A percentile compares a stretch with the other conserved stretches of the same genome.
These are phyloP conservation scores for Cajanus cajan DNA, from an alignment of 306 rosid species.

Conservation along the genomic window DNA sequence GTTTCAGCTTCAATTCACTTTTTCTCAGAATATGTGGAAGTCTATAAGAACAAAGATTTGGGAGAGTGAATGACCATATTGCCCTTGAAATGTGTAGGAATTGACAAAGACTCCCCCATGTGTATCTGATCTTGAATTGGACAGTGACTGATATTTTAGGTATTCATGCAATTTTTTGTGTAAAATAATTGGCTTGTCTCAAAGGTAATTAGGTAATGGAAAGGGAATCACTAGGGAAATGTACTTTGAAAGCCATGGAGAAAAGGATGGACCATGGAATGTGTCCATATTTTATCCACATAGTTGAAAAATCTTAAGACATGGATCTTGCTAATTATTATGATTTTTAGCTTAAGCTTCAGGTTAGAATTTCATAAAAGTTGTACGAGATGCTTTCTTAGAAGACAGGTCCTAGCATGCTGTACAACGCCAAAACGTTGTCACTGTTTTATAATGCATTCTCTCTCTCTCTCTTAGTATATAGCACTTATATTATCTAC, in stretches of 20 bases:
- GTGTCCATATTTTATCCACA: constrained; percentile 17
- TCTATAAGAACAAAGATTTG: constrained; percentile 35
- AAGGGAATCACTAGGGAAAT: constrained; percentile 33
- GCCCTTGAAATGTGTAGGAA: constrained; percentile 33
- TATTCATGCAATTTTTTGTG: constrained; percentile 10
- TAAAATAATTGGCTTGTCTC: constrained; percentile 31
- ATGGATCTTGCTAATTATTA: background rate
- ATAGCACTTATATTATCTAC: no score
- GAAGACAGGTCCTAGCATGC: background rate
- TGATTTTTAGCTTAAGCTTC: background rate
- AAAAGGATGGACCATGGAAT: constrained; percentile 33
- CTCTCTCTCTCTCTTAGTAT: no score
- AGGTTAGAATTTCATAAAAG: background rate
- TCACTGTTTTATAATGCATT: background rate
- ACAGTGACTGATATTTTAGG: constrained; percentile 35
- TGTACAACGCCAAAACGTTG: background rate
- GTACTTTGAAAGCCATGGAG: constrained; percentile 39
- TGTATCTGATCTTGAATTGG: constrained; percentile 36
- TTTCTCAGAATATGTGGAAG: constrained; percentile 26
- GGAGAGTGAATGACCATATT: constrained; percentile 31
- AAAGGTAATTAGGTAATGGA: constrained; percentile 57
- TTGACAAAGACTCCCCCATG: constrained; percentile 43
- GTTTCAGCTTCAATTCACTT: constrained; percentile 45
- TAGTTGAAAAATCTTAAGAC: constrained; percentile 11
- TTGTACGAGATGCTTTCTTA: constrained; percentile 1